Conservation (phyloP, 768 basidiomycete genomes). For the Hericium erinaceus region DNA sequence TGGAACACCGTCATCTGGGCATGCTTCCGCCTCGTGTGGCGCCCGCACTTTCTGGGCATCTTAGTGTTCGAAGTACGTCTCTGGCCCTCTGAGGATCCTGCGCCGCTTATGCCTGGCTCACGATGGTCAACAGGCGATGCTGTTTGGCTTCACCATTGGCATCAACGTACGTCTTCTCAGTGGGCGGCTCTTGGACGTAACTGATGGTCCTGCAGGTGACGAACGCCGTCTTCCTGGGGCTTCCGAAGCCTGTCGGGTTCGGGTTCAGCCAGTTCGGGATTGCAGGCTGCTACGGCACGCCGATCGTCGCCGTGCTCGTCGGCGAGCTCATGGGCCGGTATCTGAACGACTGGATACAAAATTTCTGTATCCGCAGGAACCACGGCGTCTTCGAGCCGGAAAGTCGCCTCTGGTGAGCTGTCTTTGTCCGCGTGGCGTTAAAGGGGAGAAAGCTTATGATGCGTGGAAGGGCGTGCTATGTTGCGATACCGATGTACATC, state of each 20-base stretch:
- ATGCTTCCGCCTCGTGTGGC: constrained; percentile 47
- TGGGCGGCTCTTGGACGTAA: no score
- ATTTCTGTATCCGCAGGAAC: constrained; percentile 32
- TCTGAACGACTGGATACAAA: constrained; percentile 40
- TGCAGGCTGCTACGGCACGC: constrained; percentile 44
- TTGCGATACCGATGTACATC: constrained; percentile 49
- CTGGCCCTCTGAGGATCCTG: background rate
- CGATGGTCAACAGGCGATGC: constrained; percentile 27
- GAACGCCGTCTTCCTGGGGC: constrained; percentile 52
- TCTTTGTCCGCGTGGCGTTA: background rate
- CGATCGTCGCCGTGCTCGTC: constrained; percentile 39
- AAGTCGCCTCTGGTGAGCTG: constrained; percentile 42
- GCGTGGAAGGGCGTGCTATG: constrained; percentile 42
- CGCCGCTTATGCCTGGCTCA: background rate
- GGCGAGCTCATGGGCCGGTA: constrained; percentile 43
- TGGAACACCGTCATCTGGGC: constrained; percentile 39
- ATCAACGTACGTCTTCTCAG: constrained; percentile 33
- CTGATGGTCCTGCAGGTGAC: constrained; percentile 35
- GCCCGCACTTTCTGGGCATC: constrained; percentile 49
- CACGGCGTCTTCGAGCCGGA: constrained; percentile 45
- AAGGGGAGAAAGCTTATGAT: background rate
- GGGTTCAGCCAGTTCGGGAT: constrained; percentile 39
- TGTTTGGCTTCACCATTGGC: constrained; percentile 58
- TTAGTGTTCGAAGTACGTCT: constrained; percentile 42
- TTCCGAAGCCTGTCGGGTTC: constrained; percentile 41